A percentile compares a stretch with the other conserved stretches of the same genome.
phyloP scores from a whole-genome alignment of 768 basidiomycete genomes.

The Guyanaporus albipodus region DNA sequence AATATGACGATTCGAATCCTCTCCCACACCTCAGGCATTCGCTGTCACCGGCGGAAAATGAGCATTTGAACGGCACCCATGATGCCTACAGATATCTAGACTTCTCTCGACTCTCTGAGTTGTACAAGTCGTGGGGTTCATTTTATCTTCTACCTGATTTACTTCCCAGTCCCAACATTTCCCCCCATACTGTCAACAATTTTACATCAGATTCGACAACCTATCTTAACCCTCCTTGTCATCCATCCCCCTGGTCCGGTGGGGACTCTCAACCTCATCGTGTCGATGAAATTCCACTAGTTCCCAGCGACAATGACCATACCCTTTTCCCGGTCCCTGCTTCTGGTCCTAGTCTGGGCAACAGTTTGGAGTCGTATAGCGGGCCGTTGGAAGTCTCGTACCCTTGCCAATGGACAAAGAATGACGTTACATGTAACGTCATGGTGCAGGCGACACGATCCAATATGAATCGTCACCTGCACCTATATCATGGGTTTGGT shows the following conservation, averaged over 20 bases:
- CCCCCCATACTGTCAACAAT: not conserved
- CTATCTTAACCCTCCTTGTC: not conserved
- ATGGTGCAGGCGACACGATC: constrained; percentile 23
- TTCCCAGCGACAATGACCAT: not conserved
- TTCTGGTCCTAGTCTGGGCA: not conserved
- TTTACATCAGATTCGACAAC: not conserved
- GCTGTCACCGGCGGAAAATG: not conserved
- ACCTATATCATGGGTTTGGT: constrained; percentile 19
- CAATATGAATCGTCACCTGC: constrained; percentile 26
- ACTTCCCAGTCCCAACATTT: not conserved
- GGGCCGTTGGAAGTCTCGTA: constrained; percentile 2
- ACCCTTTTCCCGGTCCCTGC: not conserved
- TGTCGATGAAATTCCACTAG: not conserved
- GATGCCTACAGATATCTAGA: not conserved
- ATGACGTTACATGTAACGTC: constrained; percentile 8
- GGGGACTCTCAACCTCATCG: not conserved
- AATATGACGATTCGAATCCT: not conserved
- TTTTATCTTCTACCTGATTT: not conserved
- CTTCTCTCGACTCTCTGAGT: not conserved
- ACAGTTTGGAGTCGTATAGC: not conserved
- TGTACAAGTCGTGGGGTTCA: constrained; percentile 7
- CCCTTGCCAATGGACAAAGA: constrained; percentile 21
- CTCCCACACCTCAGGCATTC: not conserved
- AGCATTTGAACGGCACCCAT: not conserved
- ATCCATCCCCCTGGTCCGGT: not conserved